Percentiles rank a stretch among this genome's conserved stretches.
phyloP scores from a whole-genome alignment of 2,329 filamentous ascomycete genomes.

The Aspergillus hortae region DNA sequence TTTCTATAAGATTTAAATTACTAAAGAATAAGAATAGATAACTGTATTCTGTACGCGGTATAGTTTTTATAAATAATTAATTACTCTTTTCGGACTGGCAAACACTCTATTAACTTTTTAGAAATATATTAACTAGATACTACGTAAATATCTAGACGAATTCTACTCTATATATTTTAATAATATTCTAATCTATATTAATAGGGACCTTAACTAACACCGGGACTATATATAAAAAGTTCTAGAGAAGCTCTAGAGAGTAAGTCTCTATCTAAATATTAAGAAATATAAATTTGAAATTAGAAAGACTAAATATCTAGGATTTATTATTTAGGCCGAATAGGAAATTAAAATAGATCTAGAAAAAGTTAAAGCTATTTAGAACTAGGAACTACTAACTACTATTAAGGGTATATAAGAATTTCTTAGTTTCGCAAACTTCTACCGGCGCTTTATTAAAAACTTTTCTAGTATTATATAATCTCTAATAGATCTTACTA shows the following conservation, averaged over 20 bases:
- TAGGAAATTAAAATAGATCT: background rate
- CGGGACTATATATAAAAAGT: no score
- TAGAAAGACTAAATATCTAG: background rate
- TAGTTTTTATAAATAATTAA: background rate
- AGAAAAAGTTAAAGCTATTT: background rate
- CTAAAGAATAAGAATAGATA: background rate
- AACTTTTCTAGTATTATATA: background rate
- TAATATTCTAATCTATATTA: background rate
- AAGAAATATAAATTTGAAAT: background rate
- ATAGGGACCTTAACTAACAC: no score
- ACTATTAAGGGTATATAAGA: background rate
- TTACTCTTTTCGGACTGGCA: background rate
- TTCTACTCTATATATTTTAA: no score
- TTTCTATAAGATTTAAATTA: background rate
- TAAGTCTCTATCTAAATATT: background rate
- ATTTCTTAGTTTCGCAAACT: background rate
- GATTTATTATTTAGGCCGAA: background rate
- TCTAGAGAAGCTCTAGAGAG: no score
- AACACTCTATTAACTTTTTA: background rate
- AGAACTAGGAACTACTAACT: background rate
- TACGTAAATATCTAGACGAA: background rate
- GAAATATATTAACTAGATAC: no score
- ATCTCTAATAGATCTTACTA: no score
- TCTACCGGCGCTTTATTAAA: background rate
- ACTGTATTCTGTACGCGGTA: background rate